Base-by-base conservation (phyloP, 495 filamentous ascomycete species). In the Lophiostoma macrostomum region DNA sequence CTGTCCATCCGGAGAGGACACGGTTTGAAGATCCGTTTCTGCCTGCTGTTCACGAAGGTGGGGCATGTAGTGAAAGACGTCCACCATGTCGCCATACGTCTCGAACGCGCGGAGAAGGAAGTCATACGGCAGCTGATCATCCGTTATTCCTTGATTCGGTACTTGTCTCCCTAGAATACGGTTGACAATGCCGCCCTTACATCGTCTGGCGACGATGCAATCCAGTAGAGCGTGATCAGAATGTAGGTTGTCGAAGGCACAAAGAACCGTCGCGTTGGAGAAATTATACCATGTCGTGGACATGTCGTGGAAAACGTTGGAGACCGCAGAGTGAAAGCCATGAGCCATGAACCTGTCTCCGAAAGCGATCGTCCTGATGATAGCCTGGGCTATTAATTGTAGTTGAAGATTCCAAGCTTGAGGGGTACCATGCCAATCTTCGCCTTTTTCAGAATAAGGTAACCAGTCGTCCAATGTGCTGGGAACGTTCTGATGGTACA, bases 211-310 rank as follows among this genome's bases (percentile, higher is more conserved):
- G 18, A 51, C 48, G 10, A 51, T 19, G 19, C 40, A 24, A 3
- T 40, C 35, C 12, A 51, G 35, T 18, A 51, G 31, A 10, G 35
- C 11, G 18, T 18, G 10, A 11, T 30, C 34, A 7, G 6, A 7
- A 8, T 35, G 35, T 10, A 51, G 35, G 36, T 41, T 51, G 5
- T 40, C 37, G 27, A 51, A 51, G 13, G 48, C 48, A 28, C 32
- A 32, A 12, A 42, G 30, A 14, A 39, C 31, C 2, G 37, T 18
- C 12, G 11, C 5, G 36, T 29, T 23, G 2, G 37, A 24, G 10
- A 18, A 11, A 5, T 18, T 16, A 5, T 22, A 18, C n/a, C 12
- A 24, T 31, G 19, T 50, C 2, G 18, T 16, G 5, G 12, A 11
- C 8, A 6, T 27, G 4, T 29, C 48, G 12, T 30, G 13, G 23